Conservation (phyloP, 129 eudicot species). For the Gnaphalium uliginosum region DNA sequence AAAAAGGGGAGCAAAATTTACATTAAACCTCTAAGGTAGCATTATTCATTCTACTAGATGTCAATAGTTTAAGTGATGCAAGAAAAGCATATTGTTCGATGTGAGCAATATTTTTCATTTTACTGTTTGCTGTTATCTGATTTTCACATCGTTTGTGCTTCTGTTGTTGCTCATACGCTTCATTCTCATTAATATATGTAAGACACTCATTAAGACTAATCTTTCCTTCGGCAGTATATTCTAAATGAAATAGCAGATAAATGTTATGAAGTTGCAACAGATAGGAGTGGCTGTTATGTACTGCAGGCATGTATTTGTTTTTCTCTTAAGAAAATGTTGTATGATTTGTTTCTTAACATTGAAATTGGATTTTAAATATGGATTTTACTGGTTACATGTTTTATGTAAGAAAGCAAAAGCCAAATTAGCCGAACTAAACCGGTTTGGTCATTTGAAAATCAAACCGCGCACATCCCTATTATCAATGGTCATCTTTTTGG, state of each 20-base stretch:
- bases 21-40: too few species aligned
- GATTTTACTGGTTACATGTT: too few species aligned
- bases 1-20: too few species aligned
- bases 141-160: neutral
- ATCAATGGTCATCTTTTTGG: neutral
- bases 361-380: too few species aligned
- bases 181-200: neutral
- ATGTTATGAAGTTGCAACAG: slow-evolving; percentile 53
- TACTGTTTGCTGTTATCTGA: neutral
- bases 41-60: neutral
- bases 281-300: slow-evolving; percentile 74
- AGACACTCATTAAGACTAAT: neutral
- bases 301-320: slow-evolving; percentile 45
- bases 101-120: too few species aligned
- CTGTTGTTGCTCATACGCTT: neutral
- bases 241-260: slow-evolving; percentile 50
- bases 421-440: neutral
- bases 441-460: too few species aligned
- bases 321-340: too few species aligned
- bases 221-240: slow-evolving; percentile 47
- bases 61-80: too few species aligned
- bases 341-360: too few species aligned
- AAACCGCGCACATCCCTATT: neutral
- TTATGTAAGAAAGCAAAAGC: neutral
- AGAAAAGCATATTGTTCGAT: neutral